A percentile compares a stretch with the other conserved stretches of the same genome.
phyloP scores from a whole-genome alignment of 106 monocot genomes.

The Iris macrosiphon region DNA sequence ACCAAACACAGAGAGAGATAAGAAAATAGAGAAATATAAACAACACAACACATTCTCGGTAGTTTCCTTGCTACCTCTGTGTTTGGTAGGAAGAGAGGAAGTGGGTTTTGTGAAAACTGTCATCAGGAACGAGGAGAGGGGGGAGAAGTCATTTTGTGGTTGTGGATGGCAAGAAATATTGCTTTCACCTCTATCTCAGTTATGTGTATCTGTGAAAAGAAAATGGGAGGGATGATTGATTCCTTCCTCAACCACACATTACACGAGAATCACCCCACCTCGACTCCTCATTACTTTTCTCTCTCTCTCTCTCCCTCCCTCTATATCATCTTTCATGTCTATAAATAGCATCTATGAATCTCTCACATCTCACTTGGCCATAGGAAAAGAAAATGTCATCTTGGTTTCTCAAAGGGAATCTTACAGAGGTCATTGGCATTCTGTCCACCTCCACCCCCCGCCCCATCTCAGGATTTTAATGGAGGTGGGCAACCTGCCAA shows the following conservation, averaged over 20 bases:
- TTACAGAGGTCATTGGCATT: conserved; percentile 63
- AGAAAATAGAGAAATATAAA: too few species aligned
- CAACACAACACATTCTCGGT: too few species aligned
- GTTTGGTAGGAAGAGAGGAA: too few species aligned
- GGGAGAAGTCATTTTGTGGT: too few species aligned
- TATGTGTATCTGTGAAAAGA: conserved; percentile 7
- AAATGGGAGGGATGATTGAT: conserved; percentile 23
- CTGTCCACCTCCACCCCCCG: conserved; percentile 65
- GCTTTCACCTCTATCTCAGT: too few species aligned
- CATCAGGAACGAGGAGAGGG: too few species aligned
- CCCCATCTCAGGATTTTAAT: neutral
- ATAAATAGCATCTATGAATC: conserved; percentile 3
- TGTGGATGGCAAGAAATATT: too few species aligned
- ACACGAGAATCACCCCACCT: conserved; percentile 22
- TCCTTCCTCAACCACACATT: conserved; percentile 4
- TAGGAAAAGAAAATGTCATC: conserved; percentile 9
- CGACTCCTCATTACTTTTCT: conserved; percentile 13
- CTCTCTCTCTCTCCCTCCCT: neutral
- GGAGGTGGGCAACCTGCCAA: conserved; percentile 88
- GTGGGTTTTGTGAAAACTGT: too few species aligned
- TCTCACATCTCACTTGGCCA: neutral
- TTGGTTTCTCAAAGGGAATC: conserved; percentile 53
- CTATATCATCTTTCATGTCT: neutral
- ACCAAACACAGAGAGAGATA: too few species aligned
- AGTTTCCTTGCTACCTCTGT: too few species aligned